Percentiles rank a stretch among this genome's conserved stretches.
Conservation (phyloP, 1,284 basidiomycete genomes). For the Prillingera fragicola region DNA sequence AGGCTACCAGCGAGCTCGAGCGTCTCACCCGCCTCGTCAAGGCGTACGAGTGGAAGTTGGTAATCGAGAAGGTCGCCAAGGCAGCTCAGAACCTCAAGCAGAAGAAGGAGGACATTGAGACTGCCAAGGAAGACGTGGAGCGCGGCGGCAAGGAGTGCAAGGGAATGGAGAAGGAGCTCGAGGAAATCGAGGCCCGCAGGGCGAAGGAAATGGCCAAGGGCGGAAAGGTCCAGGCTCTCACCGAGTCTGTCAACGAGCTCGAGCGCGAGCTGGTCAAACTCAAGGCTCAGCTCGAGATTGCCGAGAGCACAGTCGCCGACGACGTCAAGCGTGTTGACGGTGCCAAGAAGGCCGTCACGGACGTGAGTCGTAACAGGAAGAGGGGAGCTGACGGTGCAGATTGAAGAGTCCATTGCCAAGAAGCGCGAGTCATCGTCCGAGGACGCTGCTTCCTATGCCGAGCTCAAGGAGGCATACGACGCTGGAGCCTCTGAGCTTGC, state of each 20-base stretch:
- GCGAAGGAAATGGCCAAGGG: constrained; percentile 62
- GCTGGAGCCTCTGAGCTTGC: constrained; percentile 61
- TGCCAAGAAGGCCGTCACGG: constrained; percentile 57
- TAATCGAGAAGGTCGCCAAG: constrained; percentile 56
- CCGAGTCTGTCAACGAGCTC: constrained; percentile 70
- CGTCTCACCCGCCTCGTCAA: constrained; percentile 75
- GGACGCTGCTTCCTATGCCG: constrained; percentile 36
- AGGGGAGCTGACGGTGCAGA: constrained; percentile 48
- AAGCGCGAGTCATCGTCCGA: constrained; percentile 60
- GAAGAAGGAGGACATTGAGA: constrained; percentile 36
- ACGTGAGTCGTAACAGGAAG: constrained; percentile 51
- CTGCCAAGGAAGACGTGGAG: constrained; percentile 43
- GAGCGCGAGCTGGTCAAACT: constrained; percentile 83
- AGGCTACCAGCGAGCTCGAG: constrained; percentile 82
- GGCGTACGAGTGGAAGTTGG: constrained; percentile 83
- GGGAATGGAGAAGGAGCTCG: constrained; percentile 57
- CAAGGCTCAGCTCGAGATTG: constrained; percentile 80
- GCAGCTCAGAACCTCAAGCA: constrained; percentile 40
- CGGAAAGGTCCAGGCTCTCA: constrained; percentile 70
- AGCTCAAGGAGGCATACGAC: constrained; percentile 61
- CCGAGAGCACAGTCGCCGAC: constrained; percentile 68
- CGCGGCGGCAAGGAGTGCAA: constrained; percentile 52
- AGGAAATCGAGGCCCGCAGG: constrained; percentile 60
- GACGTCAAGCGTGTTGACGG: constrained; percentile 63
- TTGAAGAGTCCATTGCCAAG: constrained; percentile 55